phyloP scores from a whole-genome alignment of 1,284 basidiomycete genomes.

The Mycena sp. region DNA sequence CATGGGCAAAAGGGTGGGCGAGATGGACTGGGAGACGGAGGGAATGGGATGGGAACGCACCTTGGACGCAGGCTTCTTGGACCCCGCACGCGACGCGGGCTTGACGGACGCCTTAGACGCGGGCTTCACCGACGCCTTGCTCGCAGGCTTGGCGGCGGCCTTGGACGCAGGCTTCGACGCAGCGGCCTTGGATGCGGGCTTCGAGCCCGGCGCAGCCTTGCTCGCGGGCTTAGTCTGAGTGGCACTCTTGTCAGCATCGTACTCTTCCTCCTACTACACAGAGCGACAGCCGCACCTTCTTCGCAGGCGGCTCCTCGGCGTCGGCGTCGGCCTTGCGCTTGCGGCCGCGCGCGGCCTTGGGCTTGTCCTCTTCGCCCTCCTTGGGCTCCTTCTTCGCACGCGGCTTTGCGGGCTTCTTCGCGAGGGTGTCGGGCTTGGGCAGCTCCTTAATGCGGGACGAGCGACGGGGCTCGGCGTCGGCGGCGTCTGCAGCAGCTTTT shows the following conservation, averaged over 20 bases:
- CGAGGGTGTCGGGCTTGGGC: constrained; percentile 57
- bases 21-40: too few species aligned
- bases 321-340: constrained; percentile 33
- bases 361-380: constrained; percentile 40
- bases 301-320: constrained; percentile 52
- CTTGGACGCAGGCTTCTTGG: constrained; percentile 51
- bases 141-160: constrained; percentile 38
- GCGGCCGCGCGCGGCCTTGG: too few species aligned
- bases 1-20: too few species aligned
- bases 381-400: constrained; percentile 61
- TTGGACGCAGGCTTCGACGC: too few species aligned
- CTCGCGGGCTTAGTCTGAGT: constrained; percentile 36
- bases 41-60: too few species aligned
- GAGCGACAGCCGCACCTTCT: constrained; percentile 54
- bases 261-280: neutral
- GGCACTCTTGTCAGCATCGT: neutral
- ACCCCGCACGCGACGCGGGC: constrained; percentile 49
- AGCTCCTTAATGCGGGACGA: constrained; percentile 77
- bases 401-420: constrained; percentile 70
- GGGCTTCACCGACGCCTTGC: constrained; percentile 44
- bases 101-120: constrained; percentile 40
- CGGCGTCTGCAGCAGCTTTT: constrained; percentile 60
- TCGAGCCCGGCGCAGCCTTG: constrained; percentile 31
- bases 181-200: constrained; percentile 33
- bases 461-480: constrained; percentile 66